Conservation (phyloP, 2,329 filamentous ascomycete genomes). For the Xylariomycetidae sp. region DNA sequence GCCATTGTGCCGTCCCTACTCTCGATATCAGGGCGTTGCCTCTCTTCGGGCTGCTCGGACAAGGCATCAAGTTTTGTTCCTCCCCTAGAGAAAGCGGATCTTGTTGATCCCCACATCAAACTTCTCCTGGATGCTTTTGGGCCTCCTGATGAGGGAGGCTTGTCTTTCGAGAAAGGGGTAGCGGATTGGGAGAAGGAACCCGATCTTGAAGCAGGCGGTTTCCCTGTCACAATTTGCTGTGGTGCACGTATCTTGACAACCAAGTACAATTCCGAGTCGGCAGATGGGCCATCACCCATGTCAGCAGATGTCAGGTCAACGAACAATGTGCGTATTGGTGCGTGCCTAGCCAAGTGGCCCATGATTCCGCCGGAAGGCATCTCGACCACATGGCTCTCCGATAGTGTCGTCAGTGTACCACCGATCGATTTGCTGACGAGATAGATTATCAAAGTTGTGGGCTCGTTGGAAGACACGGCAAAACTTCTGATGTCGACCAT, state of each 20-base stretch:
- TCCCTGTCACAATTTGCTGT: constrained; percentile 42
- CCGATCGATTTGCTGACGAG: constrained; percentile 68
- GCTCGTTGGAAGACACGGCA: constrained; percentile 68
- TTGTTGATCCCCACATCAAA: constrained; percentile 62
- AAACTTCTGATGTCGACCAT: constrained; percentile 82
- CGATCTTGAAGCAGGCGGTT: constrained; percentile 49
- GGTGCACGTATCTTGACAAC: constrained; percentile 72
- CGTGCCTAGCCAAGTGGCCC: constrained; percentile 57
- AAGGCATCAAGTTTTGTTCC: constrained; percentile 52
- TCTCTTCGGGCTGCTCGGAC: constrained; percentile 46
- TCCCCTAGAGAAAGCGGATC: constrained; percentile 50
- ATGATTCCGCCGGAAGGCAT: constrained; percentile 71
- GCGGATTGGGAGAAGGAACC: constrained; percentile 39
- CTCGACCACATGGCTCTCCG: constrained; percentile 78
- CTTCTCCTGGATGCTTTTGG: constrained; percentile 56
- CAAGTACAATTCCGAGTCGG: constrained; percentile 72
- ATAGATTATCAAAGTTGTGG: constrained; percentile 71
- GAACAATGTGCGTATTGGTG: constrained; percentile 79
- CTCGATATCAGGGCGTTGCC: not conserved
- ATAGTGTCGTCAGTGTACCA: constrained; percentile 61
- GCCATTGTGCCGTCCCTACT: constrained; percentile 42
- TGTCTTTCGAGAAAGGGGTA: constrained; percentile 39
- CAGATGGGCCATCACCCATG: constrained; percentile 55
- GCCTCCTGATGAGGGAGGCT: constrained; percentile 45
- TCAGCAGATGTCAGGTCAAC: constrained; percentile 79